Base-by-base conservation (phyloP, 108 stramenopile genomes). In the Pseudonitzschia delicatissima region DNA sequence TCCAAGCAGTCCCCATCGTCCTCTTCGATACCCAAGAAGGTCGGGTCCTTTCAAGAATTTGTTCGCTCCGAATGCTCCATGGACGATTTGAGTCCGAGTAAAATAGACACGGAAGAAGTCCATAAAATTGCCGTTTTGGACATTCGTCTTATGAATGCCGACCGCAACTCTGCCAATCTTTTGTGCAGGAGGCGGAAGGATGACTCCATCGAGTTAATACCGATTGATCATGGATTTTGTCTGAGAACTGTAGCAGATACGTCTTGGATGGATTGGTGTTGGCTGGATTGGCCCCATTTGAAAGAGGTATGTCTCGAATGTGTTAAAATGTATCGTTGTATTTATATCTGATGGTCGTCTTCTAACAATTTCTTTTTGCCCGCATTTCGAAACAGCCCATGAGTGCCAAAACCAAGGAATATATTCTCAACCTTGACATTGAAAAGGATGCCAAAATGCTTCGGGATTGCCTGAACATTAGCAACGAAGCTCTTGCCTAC, bases 251-350 rank as follows among this genome's bases (percentile, higher is more conserved):
- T 80, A 27, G 78, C 91, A 6, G 94, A 96, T 68, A 94, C 97
- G n/a, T 94, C 87, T 5, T 97, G 96, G 96, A 96, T 94, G 77
- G 97, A 99, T 77, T 97, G 96, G 97, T 96, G 96, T 55, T 99
- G 98, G 98, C 77, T 99, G 27, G 95, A 98, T 68, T 99, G 96
- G 95, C 89, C 93, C 4, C 97, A 98, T 73, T 53, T 94, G 58
- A 94, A 94, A 69, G 52, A 90, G 78, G 82, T 83, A 69, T 25
- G 82, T 62, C 7, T 20, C 5, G 17, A 40, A 40, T 31, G 12
- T 21, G 17, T 64, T 49, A 18, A 23, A 35, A 20, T 62, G n/a
- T 9, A 5, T 58, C 25, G 23, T 11, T 4, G 49, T 21, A 37
- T 35, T 4, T 4, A 39, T 11, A 18, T 45, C 40, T 33, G 11